Evolutionary conservation across 2,329 filamentous ascomycete genomes (phyloP), one percentile per base, ranked within the genome.

Genomic region (Dryadomyces sulphureus): DNA sequence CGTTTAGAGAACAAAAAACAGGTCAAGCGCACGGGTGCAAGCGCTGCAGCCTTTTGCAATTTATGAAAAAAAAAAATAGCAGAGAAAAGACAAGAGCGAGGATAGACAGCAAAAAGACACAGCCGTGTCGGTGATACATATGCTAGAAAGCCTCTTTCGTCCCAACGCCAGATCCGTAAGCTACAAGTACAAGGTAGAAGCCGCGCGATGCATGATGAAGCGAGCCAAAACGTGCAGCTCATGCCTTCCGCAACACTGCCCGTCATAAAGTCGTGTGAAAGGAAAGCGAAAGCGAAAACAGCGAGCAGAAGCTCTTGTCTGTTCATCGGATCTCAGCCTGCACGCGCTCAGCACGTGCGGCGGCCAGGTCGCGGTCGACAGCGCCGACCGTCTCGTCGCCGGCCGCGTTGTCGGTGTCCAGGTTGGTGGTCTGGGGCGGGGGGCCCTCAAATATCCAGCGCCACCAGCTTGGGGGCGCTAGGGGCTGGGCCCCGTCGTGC

Each of bases 401-500:
- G 62, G 19, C 42, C n/a, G 14, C 41, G 20, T 43, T 40, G 54
- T 80, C 73, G 45, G 76, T 71, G 14, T 65, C 69, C n/a, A n/a
- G n/a, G 25, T 66, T 54, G 12, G 27, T 38, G 14, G 30, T 30
- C 5, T 9, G 41, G 8, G 56, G 59, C 30, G 59, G 65, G 41
- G 68, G 65, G n/a, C 72, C 67, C 53, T 81, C 88, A 57, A 94
- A 94, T 17, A 96, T 58, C 38, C 88, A 75, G 48, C 84, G 75
- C 90, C 90, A 98, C 81, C 86, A 95, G 49, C 68, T 66, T 0
- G 92, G 92, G 34, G 92, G 90, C 56, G 94, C 90, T 41, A 98
- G 70, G 1, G 92, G 92, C 47, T 85, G 75, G 44, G 83, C 81
- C 17, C 87, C 87, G 52, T 83, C 79, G 63, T 95, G 85, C 38